Conservation (phyloP, 306 rosid genomes). For the Erythrophleum fordii region DNA sequence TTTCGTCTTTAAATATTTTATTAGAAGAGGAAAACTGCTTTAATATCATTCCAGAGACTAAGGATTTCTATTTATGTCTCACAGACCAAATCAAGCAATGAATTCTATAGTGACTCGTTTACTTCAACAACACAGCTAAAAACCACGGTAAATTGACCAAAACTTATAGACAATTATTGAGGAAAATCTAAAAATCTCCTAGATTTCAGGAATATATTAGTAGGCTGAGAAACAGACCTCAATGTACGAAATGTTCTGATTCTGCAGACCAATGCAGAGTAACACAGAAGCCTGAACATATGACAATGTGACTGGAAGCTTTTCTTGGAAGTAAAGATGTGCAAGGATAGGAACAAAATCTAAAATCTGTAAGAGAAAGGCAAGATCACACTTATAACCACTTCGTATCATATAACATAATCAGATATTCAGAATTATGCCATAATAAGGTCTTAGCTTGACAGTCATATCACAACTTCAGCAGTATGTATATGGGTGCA, state of each 20-base stretch:
- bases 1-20: constrained; percentile 16
- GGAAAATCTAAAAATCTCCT: constrained; percentile 8
- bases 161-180: neutral
- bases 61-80: constrained; percentile 23
- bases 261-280: constrained; percentile 91
- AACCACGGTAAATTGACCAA: neutral
- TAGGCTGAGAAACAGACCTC: constrained; percentile 64
- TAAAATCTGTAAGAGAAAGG: constrained; percentile 63
- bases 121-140: constrained; percentile 11
- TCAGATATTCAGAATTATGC: neutral
- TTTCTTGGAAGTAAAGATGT: constrained; percentile 71
- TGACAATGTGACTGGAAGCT: constrained; percentile 75
- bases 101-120: neutral
- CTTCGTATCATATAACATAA: constrained; percentile 13
- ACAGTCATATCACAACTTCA: constrained; percentile 4
- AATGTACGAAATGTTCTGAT: constrained; percentile 62
- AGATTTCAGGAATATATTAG: constrained; percentile 10
- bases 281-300: constrained; percentile 80
- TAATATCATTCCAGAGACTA: neutral
- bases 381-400: constrained; percentile 21
- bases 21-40: constrained; percentile 5
- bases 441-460: constrained; percentile 8
- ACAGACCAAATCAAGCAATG: constrained; percentile 10
- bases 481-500: constrained; percentile 17
- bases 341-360: constrained; percentile 76